Percentiles rank a stretch among this genome's conserved stretches.
Conservation (phyloP, 2,329 filamentous ascomycete species). For the Alternaria solani region DNA sequence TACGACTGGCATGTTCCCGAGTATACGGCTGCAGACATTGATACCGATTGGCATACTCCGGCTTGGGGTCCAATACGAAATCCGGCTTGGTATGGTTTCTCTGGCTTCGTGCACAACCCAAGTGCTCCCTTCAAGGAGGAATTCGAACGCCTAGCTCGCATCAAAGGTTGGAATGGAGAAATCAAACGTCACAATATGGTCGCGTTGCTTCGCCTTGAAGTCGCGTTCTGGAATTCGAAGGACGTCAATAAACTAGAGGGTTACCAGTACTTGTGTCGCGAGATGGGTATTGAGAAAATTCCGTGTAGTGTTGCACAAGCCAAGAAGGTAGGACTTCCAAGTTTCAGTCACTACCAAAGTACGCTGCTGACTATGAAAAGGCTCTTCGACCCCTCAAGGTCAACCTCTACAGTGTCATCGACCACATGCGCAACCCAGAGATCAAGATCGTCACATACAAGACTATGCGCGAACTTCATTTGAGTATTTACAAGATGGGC, state of each 20-base stretch:
- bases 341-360: background rate
- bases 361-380: constrained; percentile 16
- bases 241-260: constrained; percentile 23
- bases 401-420: constrained; percentile 37
- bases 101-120: constrained; percentile 25
- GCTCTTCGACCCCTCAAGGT: constrained; percentile 29
- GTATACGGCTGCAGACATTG: background rate
- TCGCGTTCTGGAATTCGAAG: constrained; percentile 27
- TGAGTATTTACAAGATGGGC: constrained; percentile 22
- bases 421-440: constrained; percentile 33
- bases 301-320: constrained; percentile 35
- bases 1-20: background rate
- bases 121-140: constrained; percentile 28
- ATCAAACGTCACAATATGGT: constrained; percentile 7
- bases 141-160: constrained; percentile 27
- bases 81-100: constrained; percentile 28
- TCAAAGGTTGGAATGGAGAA: constrained; percentile 14
- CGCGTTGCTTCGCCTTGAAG: constrained; percentile 29
- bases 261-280: constrained; percentile 38
- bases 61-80: constrained; percentile 7
- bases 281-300: constrained; percentile 29
- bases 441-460: constrained; percentile 20
- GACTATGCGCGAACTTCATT: constrained; percentile 24
- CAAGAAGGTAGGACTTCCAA: constrained; percentile 29
- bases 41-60: background rate